phyloP scores from a whole-genome alignment of 179 eudicot species.

The Amaranthus tricolor region DNA sequence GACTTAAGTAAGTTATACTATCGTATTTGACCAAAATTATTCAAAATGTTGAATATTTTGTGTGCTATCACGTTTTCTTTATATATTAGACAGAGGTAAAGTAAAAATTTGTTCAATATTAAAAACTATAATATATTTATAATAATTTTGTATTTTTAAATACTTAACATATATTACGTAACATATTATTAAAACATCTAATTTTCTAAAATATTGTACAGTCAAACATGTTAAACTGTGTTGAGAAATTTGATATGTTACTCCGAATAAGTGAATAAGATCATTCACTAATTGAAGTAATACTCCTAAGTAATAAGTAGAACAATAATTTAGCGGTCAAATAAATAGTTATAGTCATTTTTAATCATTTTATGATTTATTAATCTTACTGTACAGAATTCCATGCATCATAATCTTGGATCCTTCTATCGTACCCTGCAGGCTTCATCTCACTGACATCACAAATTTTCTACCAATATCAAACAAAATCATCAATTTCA shows the following conservation, averaged over 20 bases:
- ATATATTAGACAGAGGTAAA: no score
- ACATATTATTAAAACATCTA: neutral
- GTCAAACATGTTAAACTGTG: neutral
- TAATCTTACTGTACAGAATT: neutral
- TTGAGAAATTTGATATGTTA: neutral
- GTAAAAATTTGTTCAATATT: no score
- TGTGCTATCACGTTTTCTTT: no score
- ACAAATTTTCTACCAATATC: neutral
- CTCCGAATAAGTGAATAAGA: neutral
- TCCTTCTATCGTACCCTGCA: neutral
- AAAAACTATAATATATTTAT: no score
- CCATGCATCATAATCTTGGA: slow-evolving; percentile 3
- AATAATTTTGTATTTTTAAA: no score
- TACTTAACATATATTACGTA: no score
- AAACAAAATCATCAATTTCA: slow-evolving; percentile 4
- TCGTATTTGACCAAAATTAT: no score
- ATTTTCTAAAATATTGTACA: neutral
- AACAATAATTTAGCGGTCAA: neutral
- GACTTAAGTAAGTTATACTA: no score
- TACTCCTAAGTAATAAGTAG: no score
- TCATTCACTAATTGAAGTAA: no score
- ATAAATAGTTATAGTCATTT: neutral
- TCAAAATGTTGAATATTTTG: no score
- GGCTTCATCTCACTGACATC: neutral
- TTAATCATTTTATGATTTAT: neutral